phyloP scores from a whole-genome alignment of 805 yeast species.

The Candida koratica region DNA sequence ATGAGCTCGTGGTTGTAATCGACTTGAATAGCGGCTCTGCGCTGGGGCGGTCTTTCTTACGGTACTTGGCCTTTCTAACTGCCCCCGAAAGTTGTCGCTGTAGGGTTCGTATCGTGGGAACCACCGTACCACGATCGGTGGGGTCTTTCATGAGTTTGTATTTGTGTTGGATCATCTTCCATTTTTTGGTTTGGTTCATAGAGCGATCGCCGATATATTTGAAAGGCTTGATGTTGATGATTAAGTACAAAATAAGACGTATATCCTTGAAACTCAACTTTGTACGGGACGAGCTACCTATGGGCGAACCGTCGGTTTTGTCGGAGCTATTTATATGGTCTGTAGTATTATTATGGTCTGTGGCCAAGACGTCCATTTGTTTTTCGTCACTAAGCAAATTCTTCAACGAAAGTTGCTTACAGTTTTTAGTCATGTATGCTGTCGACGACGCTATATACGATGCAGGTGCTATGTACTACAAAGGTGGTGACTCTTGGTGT shows the following conservation, averaged over 20 bases:
- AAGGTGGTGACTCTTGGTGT: too few relatives aligned
- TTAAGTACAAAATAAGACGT: slow-evolving; percentile 27
- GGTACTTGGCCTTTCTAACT: slow-evolving; percentile 22
- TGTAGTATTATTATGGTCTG: not conserved
- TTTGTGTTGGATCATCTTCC: slow-evolving; percentile 30
- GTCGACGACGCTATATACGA: too few relatives aligned
- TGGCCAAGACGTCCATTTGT: too few relatives aligned
- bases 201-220: slow-evolving; percentile 34
- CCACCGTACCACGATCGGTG: too few relatives aligned
- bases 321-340: not conserved
- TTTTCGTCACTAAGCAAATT: slow-evolving; percentile 1
- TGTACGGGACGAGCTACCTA: slow-evolving; percentile 20
- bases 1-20: slow-evolving; percentile 18
- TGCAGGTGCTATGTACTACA: too few relatives aligned
- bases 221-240: slow-evolving; percentile 31
- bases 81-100: slow-evolving; percentile 35
- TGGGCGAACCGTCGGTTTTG: not conserved
- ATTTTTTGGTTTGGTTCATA: slow-evolving; percentile 31
- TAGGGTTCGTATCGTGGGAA: slow-evolving; percentile 36
- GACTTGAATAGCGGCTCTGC: slow-evolving; percentile 14
- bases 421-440: slow-evolving; percentile 3
- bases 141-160: slow-evolving; percentile 19
- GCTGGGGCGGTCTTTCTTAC: not conserved
- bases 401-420: slow-evolving; percentile 1
- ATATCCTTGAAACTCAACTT: slow-evolving; percentile 28